Evolutionary conservation across 768 basidiomycete species (phyloP).

Genomic region (Russula virescens): DNA sequence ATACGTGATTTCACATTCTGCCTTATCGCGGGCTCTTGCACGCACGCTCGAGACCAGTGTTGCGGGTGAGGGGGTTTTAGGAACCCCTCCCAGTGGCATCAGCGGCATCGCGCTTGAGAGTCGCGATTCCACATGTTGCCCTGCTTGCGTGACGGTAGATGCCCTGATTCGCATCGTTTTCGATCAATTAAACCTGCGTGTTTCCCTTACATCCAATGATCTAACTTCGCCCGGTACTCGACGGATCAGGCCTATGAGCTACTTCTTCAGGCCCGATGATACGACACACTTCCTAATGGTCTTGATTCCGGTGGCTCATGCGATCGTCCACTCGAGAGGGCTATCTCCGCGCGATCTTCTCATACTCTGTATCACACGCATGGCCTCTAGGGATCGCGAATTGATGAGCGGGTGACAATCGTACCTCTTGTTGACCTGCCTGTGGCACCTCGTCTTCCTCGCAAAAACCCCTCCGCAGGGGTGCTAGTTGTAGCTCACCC

Average conservation of each 20-base stretch:
- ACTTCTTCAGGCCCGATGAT: slow-evolving; percentile 1
- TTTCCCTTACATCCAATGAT: not conserved
- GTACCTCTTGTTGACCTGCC: not conserved
- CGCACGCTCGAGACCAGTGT: not conserved
- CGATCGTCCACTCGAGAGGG: not conserved
- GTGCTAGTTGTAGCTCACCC: not conserved
- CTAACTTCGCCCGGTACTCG: not conserved
- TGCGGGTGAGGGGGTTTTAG: not conserved
- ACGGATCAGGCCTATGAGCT: slow-evolving; percentile 1
- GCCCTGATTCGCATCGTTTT: slow-evolving; percentile 7
- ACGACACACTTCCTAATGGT: not conserved
- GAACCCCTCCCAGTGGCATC: not conserved
- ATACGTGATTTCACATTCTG: not conserved
- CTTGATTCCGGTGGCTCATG: not conserved
- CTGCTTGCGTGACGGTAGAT: slow-evolving; percentile 6
- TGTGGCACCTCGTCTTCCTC: not conserved
- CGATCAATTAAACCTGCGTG: not conserved
- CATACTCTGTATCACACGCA: not conserved
- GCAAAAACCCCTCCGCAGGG: not conserved
- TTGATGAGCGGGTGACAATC: not conserved
- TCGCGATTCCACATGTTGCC: not conserved
- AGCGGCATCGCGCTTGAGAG: not conserved
- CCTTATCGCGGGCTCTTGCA: not conserved
- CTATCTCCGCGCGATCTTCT: slow-evolving; percentile 12
- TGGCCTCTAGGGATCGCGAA: not conserved